phyloP scores from a whole-genome alignment of 1,284 basidiomycete species.

The Sanguinoderma infundibulare region DNA sequence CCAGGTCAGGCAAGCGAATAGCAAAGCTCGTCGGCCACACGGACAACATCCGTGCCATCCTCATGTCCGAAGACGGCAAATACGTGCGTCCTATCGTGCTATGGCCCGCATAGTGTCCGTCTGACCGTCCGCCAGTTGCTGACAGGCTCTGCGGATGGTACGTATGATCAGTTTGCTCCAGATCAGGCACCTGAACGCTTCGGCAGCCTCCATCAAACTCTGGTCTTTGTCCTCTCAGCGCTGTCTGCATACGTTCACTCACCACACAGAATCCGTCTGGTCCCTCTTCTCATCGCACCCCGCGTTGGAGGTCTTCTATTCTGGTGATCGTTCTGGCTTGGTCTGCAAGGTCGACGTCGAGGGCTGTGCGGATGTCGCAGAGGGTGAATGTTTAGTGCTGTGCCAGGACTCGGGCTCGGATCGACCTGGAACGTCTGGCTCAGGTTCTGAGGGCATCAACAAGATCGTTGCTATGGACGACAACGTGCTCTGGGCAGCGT shows the following conservation, averaged over 20 bases:
- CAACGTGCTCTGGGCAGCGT: constrained; percentile 90
- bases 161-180: constrained; percentile 13
- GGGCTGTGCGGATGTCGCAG: constrained; percentile 76
- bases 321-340: constrained; percentile 90
- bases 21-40: constrained; percentile 91
- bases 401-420: constrained; percentile 60
- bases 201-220: constrained; percentile 79
- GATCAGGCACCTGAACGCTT: constrained; percentile 8
- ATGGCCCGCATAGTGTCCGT: background rate
- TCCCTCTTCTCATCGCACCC: constrained; percentile 89
- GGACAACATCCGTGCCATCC: constrained; percentile 91
- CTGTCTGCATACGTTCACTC: constrained; percentile 94
- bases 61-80: constrained; percentile 88
- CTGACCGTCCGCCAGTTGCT: constrained; percentile 59
- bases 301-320: constrained; percentile 92
- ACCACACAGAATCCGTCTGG: constrained; percentile 97
- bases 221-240: constrained; percentile 92
- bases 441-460: constrained; percentile 74
- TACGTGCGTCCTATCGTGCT: constrained; percentile 60
- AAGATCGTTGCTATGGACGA: constrained; percentile 88
- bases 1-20: constrained; percentile 76
- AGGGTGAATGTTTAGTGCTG: constrained; percentile 89
- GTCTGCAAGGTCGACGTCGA: constrained; percentile 93
- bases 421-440: constrained; percentile 31
- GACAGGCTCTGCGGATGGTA: constrained; percentile 89